These are phyloP conservation scores for Talinum fruticosum DNA, from an alignment of 148 eudicot species.

Conservation along the genomic window DNA sequence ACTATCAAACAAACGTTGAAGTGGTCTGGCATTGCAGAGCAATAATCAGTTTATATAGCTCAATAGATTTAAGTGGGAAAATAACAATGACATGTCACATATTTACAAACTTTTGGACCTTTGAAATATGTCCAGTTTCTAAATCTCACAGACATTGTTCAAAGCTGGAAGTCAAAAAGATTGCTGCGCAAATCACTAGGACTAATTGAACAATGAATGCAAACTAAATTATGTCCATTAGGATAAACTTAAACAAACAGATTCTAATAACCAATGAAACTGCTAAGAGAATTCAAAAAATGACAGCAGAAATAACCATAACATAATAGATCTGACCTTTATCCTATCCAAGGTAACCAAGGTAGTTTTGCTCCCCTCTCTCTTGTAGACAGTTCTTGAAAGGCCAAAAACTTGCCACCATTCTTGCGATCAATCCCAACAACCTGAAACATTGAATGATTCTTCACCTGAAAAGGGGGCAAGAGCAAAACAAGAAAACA, in stretches of 20 bases:
- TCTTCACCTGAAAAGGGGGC: slow-evolving; percentile 5
- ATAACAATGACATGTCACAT: too few relatives aligned
- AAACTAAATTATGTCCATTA: not conserved
- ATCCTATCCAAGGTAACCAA: slow-evolving; percentile 60
- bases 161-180: not conserved
- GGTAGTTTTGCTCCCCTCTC: slow-evolving; percentile 82
- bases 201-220: not conserved
- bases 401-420: slow-evolving; percentile 71
- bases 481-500: not conserved
- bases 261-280: slow-evolving; percentile 5
- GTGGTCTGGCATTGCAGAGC: too few relatives aligned
- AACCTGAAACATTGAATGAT: slow-evolving; percentile 49
- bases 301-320: not conserved
- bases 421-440: slow-evolving; percentile 89
- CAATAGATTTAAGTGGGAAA: too few relatives aligned
- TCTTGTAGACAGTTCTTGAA: slow-evolving; percentile 86
- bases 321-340: slow-evolving; percentile 45
- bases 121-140: not conserved
- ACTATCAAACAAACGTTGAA: too few relatives aligned
- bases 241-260: not conserved
- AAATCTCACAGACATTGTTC: not conserved
- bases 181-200: not conserved
- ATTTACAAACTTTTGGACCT: not conserved
- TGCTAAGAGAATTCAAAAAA: not conserved
- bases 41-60: too few relatives aligned